Percentiles rank a stretch among this genome's conserved stretches.
Conservation (phyloP, 73 alveolate genomes). For the Tetrahymena malaccensis region DNA sequence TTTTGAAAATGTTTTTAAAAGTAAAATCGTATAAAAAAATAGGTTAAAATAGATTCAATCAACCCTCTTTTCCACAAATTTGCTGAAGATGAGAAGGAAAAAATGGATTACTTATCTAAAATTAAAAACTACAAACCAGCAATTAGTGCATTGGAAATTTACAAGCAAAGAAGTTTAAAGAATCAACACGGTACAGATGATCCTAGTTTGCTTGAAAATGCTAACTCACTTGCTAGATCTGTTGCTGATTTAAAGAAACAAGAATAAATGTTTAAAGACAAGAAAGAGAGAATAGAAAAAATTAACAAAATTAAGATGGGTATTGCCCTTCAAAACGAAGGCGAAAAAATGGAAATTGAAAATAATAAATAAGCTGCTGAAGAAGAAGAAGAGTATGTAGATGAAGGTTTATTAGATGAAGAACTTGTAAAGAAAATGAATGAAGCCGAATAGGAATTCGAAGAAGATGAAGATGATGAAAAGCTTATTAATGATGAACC, state of each 20-base stretch:
- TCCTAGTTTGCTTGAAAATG: neutral
- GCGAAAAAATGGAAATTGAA: neutral
- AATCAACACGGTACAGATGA: neutral
- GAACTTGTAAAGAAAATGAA: neutral
- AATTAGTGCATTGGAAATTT: conserved; percentile 43
- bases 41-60: conserved; percentile 46
- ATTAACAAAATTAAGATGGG: conserved; percentile 6
- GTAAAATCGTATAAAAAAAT: neutral
- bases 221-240: neutral
- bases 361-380: neutral
- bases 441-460: conserved; percentile 2
- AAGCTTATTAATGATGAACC: conserved; percentile 4
- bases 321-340: neutral
- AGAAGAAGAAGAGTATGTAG: neutral
- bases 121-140: conserved; percentile 68
- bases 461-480: conserved; percentile 12
- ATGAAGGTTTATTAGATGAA: neutral
- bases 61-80: conserved; percentile 3
- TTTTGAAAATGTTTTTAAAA: neutral
- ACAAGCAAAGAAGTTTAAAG: conserved; percentile 4
- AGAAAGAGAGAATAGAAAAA: conserved; percentile 1
- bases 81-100: conserved; percentile 50
- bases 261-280: neutral
- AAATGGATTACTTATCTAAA: conserved; percentile 62
- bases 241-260: neutral